Percentiles rank a stretch among this genome's conserved stretches.
Conservation (phyloP, 345 rosid species). For the Populus deltoides region DNA sequence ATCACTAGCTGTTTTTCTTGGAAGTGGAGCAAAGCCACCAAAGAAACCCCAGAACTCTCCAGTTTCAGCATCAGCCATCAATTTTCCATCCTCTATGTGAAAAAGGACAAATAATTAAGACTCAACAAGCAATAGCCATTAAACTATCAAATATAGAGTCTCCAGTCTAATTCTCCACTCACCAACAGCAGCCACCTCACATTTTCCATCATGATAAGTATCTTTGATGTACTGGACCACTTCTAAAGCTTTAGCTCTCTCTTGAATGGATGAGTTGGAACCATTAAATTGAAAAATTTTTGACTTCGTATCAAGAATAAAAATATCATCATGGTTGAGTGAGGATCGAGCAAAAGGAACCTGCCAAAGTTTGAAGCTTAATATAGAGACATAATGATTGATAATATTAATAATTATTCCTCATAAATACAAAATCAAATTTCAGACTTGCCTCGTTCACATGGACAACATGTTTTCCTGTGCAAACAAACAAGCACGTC, state of each 20-base stretch:
- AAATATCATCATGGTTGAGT: constrained; percentile 92
- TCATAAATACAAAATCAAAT: background rate
- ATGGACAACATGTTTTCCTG: constrained; percentile 88
- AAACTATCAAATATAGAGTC: constrained; percentile 3
- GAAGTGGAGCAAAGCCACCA: constrained; percentile 99
- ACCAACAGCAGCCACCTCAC: constrained; percentile 94
- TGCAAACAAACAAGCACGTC: constrained; percentile 79
- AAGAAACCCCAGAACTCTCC: constrained; percentile 97
- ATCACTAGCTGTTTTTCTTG: constrained; percentile 58
- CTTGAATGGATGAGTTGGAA: constrained; percentile 92
- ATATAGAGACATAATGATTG: background rate
- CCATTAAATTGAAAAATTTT: constrained; percentile 97
- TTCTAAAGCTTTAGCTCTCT: constrained; percentile 97
- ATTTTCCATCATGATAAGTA: constrained; percentile 91
- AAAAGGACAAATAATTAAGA: constrained; percentile 19
- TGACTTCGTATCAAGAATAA: constrained; percentile 86
- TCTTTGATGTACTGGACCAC: constrained; percentile 97
- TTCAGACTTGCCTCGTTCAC: constrained; percentile 80
- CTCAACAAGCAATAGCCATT: constrained; percentile 1
- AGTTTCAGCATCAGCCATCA: constrained; percentile 99
- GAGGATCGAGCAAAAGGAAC: constrained; percentile 91
- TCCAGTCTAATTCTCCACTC: constrained; percentile 34
- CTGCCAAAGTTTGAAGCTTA: constrained; percentile 32
- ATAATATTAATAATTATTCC: background rate
- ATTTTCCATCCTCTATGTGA: constrained; percentile 80